Percentiles rank a stretch among this genome's conserved stretches.
phyloP scores from a whole-genome alignment of 345 rosid species.

The Atalantia buxifolia region DNA sequence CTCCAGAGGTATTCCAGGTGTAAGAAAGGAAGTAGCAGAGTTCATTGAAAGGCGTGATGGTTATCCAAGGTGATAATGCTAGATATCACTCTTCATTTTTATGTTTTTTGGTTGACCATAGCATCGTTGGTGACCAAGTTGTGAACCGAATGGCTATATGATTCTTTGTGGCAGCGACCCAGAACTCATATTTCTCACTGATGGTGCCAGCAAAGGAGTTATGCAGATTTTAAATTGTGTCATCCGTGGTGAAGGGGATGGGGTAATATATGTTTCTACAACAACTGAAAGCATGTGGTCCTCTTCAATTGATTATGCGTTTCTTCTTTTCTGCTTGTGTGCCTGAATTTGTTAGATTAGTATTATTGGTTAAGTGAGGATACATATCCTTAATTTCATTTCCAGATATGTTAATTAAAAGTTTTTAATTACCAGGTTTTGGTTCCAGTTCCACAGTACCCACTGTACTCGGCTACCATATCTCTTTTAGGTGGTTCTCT shows the following conservation, averaged over 20 bases:
- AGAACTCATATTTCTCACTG: constrained; percentile 91
- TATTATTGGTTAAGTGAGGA: not conserved
- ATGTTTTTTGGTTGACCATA: not conserved
- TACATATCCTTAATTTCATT: not conserved
- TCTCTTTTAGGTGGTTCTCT: constrained; percentile 88
- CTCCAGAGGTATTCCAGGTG: constrained; percentile 87
- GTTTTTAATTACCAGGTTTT: constrained; percentile 47
- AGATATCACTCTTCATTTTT: constrained; percentile 1
- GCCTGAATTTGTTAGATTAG: not conserved
- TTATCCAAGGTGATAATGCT: constrained; percentile 72
- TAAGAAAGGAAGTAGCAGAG: constrained; percentile 93
- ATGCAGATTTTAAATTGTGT: constrained; percentile 89
- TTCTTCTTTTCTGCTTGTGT: not conserved
- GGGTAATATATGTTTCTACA: constrained; percentile 49
- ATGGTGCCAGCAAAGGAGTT: constrained; percentile 99
- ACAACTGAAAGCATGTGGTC: not conserved
- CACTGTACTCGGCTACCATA: constrained; percentile 95
- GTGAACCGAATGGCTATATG: constrained; percentile 24
- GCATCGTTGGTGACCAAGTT: constrained; percentile 2
- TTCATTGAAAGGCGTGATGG: constrained; percentile 95
- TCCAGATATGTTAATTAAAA: constrained; percentile 5
- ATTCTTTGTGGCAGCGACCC: constrained; percentile 69
- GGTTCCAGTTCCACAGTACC: constrained; percentile 99
- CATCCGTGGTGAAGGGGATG: constrained; percentile 83
- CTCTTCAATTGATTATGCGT: not conserved